Evolutionary conservation across 2,329 filamentous ascomycete species (phyloP).

Genomic region (Onygenales sp.): DNA sequence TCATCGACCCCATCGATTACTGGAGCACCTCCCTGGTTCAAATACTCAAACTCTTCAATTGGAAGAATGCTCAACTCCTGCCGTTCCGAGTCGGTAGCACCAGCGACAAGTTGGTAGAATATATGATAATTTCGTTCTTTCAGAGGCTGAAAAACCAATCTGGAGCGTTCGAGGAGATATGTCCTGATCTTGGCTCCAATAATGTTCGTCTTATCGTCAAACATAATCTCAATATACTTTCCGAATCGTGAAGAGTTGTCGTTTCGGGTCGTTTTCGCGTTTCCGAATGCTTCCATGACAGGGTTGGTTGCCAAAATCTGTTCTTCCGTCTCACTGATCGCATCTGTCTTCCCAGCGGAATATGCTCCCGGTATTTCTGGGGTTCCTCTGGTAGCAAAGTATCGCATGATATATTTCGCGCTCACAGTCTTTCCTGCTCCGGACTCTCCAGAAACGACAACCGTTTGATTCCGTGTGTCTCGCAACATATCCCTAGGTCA

Average conservation of each 20-base stretch:
- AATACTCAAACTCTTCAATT: constrained; percentile 86
- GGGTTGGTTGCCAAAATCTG: constrained; percentile 97
- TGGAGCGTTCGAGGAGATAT: constrained; percentile 88
- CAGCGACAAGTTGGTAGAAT: constrained; percentile 93
- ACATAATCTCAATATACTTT: constrained; percentile 99
- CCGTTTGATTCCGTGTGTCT: constrained; percentile 91
- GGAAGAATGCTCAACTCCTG: constrained; percentile 70
- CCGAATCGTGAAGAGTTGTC: constrained; percentile 98
- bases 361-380: constrained; percentile 76
- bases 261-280: constrained; percentile 98
- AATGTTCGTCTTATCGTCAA: constrained; percentile 88
- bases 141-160: constrained; percentile 91
- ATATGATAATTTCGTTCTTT: constrained; percentile 99
- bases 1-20: constrained; percentile 92
- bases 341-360: constrained; percentile 61
- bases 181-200: constrained; percentile 96
- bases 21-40: constrained; percentile 89
- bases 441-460: constrained; percentile 98
- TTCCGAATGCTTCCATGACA: constrained; percentile 99
- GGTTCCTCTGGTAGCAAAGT: constrained; percentile 94
- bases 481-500: constrained; percentile 79
- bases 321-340: constrained; percentile 97
- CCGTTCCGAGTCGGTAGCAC: constrained; percentile 74
- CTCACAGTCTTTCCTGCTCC: constrained; percentile 98
- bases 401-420: constrained; percentile 99